Evolutionary conservation across 345 rosid species (phyloP).

Genomic region (Salix purpurea): DNA sequence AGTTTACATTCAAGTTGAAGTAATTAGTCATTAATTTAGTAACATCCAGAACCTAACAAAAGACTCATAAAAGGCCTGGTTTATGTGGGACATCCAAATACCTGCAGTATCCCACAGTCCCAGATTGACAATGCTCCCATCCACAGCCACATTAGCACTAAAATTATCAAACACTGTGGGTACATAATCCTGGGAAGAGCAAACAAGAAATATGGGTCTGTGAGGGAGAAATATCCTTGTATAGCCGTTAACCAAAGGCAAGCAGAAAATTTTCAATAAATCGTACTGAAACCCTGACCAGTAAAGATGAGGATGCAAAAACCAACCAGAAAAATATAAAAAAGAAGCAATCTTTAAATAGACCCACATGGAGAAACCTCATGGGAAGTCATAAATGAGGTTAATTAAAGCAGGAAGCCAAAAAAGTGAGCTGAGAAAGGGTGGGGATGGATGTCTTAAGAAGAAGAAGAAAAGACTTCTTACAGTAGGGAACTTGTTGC

Average conservation of each 20-base stretch:
- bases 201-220: conserved; percentile 6
- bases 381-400: neutral
- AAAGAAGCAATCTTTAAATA: neutral
- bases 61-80: neutral
- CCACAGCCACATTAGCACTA: conserved; percentile 96
- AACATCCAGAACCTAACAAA: conserved; percentile 2
- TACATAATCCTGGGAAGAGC: conserved; percentile 66
- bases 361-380: conserved; percentile 12
- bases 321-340: neutral
- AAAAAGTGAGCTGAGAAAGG: neutral
- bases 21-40: conserved; percentile 2
- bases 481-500: conserved; percentile 98
- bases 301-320: neutral
- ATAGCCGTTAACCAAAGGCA: neutral
- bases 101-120: conserved; percentile 99
- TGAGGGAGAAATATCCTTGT: neutral
- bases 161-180: conserved; percentile 98
- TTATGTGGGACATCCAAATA: conserved; percentile 19
- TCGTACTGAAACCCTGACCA: neutral
- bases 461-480: conserved; percentile 2
- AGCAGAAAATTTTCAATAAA: too few relatives aligned
- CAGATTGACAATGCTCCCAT: conserved; percentile 85
- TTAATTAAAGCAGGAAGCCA: neutral
- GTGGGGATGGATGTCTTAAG: too few relatives aligned
- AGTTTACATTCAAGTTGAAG: conserved; percentile 11